These are phyloP conservation scores for Ceratocystis destructans DNA, from an alignment of 2,329 filamentous ascomycete genomes.

Conservation along the genomic window DNA sequence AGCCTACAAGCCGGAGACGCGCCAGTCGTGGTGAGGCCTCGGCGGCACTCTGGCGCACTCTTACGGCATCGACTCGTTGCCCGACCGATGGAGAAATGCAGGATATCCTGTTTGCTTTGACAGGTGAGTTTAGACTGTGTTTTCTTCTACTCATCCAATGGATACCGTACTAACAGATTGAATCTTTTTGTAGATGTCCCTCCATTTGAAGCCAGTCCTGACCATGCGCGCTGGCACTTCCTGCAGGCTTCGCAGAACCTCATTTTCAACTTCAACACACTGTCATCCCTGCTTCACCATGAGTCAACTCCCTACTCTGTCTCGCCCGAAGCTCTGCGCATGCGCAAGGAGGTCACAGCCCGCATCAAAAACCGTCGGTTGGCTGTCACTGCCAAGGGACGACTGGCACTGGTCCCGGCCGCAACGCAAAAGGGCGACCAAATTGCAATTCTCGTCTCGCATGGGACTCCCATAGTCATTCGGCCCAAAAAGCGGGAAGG, in stretches of 20 bases:
- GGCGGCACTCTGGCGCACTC: conserved; percentile 12
- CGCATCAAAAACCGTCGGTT: conserved; percentile 14
- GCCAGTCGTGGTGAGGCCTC: conserved; percentile 9
- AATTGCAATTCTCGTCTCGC: conserved; percentile 12
- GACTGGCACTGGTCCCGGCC: conserved; percentile 16
- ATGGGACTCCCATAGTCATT: conserved; percentile 16
- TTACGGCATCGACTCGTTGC: conserved; percentile 9
- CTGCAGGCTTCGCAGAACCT: conserved; percentile 10
- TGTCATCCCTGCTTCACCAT: conserved; percentile 7
- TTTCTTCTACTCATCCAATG: not conserved
- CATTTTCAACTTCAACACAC: conserved; percentile 12
- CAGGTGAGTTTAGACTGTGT: conserved; percentile 8
- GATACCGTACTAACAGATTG: not conserved
- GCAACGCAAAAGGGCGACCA: conserved; percentile 17
- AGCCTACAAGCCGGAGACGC: conserved; percentile 4
- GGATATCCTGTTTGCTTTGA: conserved; percentile 15
- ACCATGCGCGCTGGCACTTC: conserved; percentile 15
- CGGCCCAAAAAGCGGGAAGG: conserved; percentile 9
- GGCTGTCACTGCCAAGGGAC: conserved; percentile 11
- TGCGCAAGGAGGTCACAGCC: not conserved
- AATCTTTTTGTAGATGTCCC: not conserved
- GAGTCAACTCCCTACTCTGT: conserved; percentile 5
- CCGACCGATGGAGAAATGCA: conserved; percentile 13
- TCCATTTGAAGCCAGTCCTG: conserved; percentile 12
- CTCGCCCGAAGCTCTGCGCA: conserved; percentile 10